phyloP scores from a whole-genome alignment of 2,329 filamentous ascomycete genomes.

The Fusarium poae region DNA sequence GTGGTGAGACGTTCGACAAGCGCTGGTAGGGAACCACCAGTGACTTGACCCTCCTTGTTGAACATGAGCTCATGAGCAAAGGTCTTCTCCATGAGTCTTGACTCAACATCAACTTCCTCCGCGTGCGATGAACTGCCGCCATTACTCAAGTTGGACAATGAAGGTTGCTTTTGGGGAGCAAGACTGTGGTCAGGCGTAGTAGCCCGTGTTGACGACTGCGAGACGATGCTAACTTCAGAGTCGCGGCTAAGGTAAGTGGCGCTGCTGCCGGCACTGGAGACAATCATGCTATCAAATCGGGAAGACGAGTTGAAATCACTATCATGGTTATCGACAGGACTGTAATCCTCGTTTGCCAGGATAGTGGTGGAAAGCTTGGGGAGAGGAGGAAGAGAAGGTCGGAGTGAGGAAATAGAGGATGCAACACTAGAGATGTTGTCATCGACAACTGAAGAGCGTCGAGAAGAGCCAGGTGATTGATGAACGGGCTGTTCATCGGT shows the following conservation, averaged over 20 bases:
- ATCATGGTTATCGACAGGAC: conserved; percentile 63
- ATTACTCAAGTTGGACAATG: conserved; percentile 76
- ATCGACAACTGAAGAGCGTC: conserved; percentile 59
- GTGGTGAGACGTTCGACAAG: conserved; percentile 95
- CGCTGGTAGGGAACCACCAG: conserved; percentile 88
- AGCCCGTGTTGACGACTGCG: conserved; percentile 85
- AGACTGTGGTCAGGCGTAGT: conserved; percentile 81
- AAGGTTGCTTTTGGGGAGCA: conserved; percentile 69
- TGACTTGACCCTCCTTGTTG: conserved; percentile 95
- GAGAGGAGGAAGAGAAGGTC: conserved; percentile 66
- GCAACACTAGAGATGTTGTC: conserved; percentile 59
- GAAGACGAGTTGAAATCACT: conserved; percentile 65
- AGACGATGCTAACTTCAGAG: conserved; percentile 83
- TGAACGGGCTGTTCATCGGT: conserved; percentile 50
- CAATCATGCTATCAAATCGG: conserved; percentile 77
- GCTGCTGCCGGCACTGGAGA: conserved; percentile 81
- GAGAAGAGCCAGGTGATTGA: conserved; percentile 56
- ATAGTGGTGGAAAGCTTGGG: conserved; percentile 69
- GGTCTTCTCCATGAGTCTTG: conserved; percentile 88
- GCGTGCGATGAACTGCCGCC: conserved; percentile 74
- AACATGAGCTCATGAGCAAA: conserved; percentile 91
- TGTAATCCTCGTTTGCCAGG: conserved; percentile 63
- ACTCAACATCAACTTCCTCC: conserved; percentile 84
- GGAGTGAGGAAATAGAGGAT: conserved; percentile 63
- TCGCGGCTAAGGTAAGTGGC: conserved; percentile 84